Evolutionary conservation across 257 asterid species (phyloP).

Genomic region (Petrea volubilis): DNA sequence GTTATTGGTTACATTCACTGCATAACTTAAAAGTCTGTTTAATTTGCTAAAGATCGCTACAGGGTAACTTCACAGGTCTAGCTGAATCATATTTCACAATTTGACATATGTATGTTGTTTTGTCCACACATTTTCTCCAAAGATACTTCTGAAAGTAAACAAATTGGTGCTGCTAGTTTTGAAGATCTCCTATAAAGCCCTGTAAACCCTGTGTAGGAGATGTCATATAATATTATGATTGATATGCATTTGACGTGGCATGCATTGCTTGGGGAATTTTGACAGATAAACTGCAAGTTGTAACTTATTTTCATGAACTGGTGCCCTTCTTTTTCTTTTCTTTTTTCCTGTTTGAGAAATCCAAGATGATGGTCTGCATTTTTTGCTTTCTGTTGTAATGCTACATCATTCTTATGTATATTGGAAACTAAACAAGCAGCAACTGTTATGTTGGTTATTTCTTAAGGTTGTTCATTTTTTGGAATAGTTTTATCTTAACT

Average conservation of each 20-base stretch:
- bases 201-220: not conserved
- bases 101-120: not conserved
- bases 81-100: not conserved
- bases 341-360: not conserved
- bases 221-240: not conserved
- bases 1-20: constrained; percentile 5
- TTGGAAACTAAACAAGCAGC: not conserved
- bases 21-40: constrained; percentile 1
- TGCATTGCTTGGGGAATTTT: not conserved
- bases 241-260: not conserved
- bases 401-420: not conserved
- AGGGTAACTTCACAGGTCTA: not conserved
- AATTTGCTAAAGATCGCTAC: not conserved
- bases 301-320: not conserved
- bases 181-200: not conserved
- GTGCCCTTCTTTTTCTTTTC: no score
- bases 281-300: not conserved
- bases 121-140: not conserved
- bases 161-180: not conserved
- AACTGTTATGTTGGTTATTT: not conserved
- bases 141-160: not conserved
- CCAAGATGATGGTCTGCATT: constrained; percentile 1
- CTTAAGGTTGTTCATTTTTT: not conserved
- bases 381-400: not conserved
- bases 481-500: not conserved